Percentiles rank a stretch among this genome's conserved stretches.
Conservation (phyloP, 2,329 filamentous ascomycete genomes). For the Elsinoe australis region DNA sequence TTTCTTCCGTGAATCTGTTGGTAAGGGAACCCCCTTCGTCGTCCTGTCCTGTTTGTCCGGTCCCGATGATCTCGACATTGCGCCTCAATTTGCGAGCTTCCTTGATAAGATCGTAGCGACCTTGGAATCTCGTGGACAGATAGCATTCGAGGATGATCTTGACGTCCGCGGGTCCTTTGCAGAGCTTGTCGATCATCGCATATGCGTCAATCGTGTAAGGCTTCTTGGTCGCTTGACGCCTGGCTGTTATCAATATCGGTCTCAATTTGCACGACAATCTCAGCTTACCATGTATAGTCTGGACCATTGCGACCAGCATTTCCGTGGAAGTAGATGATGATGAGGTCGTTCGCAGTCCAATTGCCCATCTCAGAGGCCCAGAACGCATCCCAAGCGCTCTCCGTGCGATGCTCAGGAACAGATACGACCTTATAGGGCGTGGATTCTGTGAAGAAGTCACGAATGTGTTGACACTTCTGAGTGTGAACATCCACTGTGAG, state of each 20-base stretch:
- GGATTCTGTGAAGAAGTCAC: conserved; percentile 2
- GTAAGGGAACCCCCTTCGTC: neutral
- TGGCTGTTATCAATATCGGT: neutral
- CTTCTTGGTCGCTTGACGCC: neutral
- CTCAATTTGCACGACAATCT: too few relatives aligned
- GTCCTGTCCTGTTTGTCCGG: conserved; percentile 6
- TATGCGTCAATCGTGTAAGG: neutral
- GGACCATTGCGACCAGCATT: conserved; percentile 4
- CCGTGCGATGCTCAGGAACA: neutral
- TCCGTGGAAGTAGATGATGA: conserved; percentile 14
- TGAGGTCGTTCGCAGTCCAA: neutral
- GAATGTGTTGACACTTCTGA: conserved; percentile 1
- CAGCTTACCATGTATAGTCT: conserved; percentile 11
- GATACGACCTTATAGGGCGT: conserved; percentile 1
- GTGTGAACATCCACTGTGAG: neutral
- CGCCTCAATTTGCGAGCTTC: neutral
- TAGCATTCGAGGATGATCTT: conserved; percentile 16
- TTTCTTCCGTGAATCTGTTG: conserved; percentile 3
- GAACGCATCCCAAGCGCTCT: neutral
- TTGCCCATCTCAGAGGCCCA: neutral
- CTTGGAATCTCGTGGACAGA: neutral
- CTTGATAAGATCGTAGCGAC: neutral
- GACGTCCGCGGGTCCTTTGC: neutral
- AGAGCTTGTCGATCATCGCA: conserved; percentile 8
- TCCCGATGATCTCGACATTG: conserved; percentile 10